phyloP scores from a whole-genome alignment of 805 yeast genomes.

The Metschnikowia kunwiensis region DNA sequence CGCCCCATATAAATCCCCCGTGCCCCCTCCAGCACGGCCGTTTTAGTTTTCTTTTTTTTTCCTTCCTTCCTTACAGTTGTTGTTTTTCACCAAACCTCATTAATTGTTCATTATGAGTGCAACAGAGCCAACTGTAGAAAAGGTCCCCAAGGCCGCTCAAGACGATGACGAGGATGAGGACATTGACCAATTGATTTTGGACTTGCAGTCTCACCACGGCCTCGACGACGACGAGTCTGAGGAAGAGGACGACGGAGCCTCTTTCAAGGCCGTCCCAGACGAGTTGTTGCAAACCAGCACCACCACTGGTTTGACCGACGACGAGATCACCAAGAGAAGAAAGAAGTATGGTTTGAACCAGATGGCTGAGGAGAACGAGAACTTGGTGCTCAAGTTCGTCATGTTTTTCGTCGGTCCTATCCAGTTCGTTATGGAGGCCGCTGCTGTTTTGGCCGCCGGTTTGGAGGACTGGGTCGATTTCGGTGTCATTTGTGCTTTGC shows the following conservation, averaged over 20 bases:
- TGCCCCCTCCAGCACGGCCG: constrained; percentile 3
- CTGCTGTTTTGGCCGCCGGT: constrained; percentile 94
- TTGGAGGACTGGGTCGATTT: constrained; percentile 97
- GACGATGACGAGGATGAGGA: constrained; percentile 51
- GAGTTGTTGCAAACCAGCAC: constrained; percentile 83
- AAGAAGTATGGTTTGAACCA: constrained; percentile 88
- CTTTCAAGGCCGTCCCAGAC: constrained; percentile 76
- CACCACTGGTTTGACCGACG: constrained; percentile 67
- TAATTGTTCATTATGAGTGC: constrained; percentile 23
- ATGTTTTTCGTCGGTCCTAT: constrained; percentile 93
- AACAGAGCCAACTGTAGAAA: constrained; percentile 55
- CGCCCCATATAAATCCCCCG: constrained; percentile 17
- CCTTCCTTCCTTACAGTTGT: neutral
- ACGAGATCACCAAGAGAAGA: constrained; percentile 78
- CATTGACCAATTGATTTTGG: constrained; percentile 65
- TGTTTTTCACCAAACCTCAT: constrained; percentile 5
- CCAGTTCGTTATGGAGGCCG: constrained; percentile 97
- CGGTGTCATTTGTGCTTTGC: constrained; percentile 91
- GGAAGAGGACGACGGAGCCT: constrained; percentile 32
- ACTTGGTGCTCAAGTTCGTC: constrained; percentile 71
- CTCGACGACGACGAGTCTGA: constrained; percentile 23
- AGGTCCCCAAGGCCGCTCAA: constrained; percentile 46
- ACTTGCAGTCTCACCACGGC: constrained; percentile 69
- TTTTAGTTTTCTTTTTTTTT: constrained; percentile 1
- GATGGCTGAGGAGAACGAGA: constrained; percentile 87